Base-by-base conservation (phyloP, 2,329 filamentous ascomycete genomes). In the Xylariaceae sp. region DNA sequence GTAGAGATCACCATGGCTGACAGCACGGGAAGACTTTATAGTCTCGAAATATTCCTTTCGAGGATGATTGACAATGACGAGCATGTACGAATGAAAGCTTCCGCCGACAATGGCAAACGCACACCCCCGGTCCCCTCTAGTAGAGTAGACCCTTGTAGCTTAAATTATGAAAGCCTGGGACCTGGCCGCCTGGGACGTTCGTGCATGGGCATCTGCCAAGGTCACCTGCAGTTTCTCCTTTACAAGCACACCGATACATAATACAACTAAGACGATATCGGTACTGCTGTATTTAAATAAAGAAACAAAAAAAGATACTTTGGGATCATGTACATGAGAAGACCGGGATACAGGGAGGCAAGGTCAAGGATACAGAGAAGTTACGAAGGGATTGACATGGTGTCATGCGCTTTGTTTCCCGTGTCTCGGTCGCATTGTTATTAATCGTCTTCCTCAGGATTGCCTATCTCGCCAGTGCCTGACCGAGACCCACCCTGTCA, bases 151-250 rank as follows among this genome's bases (percentile, higher is more conserved):
- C n/a, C n/a, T n/a, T n/a, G n/a, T n/a, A 39, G 37, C 36, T 37
- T 38, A 32, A 41, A 34, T 26, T 46, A 33, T 40, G 34, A 43
- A 38, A 14, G 32, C 38, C 36, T 32, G n/a, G 21, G 21, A 7
- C 11, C 21, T 6, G 26, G 32, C 26, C 34, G n/a, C n/a, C 34
- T 45, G 44, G 41, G 41, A 42, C 24, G 43, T 38, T 31, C 41
- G 40, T 47, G 46, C 45, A 51, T 47, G 46, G 41, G 28, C 38
- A 44, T 43, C 43, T 41, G 42, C 46, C 40, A 48, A 47, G 47
- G 36, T 43, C 47, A 41, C 47, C 43, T 48, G 49, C 47, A 50
- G 43, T 34, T 43, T 24, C 11, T 45, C 38, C 40, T 43, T 43
- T 42, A 40, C 37, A 35, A 43, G 34, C 40, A 46, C 43, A 38